phyloP scores from a whole-genome alignment of 208 protist genomes.

The Leishmania amazonensis region DNA sequence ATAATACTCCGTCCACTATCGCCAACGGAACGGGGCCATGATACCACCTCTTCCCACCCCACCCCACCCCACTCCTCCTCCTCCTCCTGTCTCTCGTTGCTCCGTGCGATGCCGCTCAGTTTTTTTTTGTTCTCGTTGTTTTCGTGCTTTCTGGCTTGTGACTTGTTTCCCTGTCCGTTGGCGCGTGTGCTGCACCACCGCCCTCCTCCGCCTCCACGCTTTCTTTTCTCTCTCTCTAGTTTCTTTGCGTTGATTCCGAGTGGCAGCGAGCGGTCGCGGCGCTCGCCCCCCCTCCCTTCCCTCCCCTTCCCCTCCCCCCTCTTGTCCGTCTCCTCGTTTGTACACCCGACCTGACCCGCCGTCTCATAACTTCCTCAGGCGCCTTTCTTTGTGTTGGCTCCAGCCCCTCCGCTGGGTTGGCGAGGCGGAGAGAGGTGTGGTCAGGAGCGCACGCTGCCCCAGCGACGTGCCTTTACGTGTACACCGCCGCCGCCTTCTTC shows the following conservation, averaged over 20 bases:
- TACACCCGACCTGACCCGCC: too few species aligned
- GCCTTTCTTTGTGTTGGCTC: background rate
- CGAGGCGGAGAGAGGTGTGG: background rate
- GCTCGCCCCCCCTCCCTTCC: too few species aligned
- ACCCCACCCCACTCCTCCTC: background rate
- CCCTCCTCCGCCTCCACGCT: background rate
- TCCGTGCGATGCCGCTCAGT: background rate
- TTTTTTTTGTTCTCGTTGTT: background rate
- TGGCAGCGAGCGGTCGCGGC: too few species aligned
- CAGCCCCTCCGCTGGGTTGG: background rate
- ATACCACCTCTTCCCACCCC: background rate
- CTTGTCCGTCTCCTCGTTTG: too few species aligned
- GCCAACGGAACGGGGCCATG: background rate
- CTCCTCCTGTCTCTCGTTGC: background rate
- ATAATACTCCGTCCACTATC: background rate
- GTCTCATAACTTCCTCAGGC: background rate
- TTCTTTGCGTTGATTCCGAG: background rate
- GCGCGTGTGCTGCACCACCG: background rate
- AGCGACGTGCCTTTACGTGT: background rate
- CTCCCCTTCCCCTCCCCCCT: too few species aligned
- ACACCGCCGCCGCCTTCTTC: background rate
- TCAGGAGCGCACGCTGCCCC: background rate
- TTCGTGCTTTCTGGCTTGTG: background rate
- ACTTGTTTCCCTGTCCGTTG: background rate
- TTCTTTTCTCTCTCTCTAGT: background rate